Base-by-base conservation (phyloP, 108 stramenopile genomes). In the Nitzschia putrida region DNA sequence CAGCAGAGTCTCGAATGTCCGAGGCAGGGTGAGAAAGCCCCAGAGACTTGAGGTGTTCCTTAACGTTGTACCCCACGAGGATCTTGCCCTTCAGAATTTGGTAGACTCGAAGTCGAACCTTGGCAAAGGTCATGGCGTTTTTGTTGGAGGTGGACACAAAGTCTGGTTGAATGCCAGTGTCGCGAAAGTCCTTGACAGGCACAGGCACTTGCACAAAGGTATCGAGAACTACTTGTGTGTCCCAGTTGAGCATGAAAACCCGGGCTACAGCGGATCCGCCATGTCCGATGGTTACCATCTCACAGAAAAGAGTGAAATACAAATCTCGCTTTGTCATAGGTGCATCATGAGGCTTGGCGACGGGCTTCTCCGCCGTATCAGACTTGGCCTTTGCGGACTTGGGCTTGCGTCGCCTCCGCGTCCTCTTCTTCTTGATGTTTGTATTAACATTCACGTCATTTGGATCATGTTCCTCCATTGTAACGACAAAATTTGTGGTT, bases 61-160 rank as follows among this genome's bases (percentile, higher is more conserved):
- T 74, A 24, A 99, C 74, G 9, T 83, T 87, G 74, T 99, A 94
- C 4, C 98, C 98, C 13, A 99, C 85, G 3, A 98, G 49, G n/a
- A 97, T 81, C 65, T 93, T 97, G 13, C 83, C 95, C 22, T 75
- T 65, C 5, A 96, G 61, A 13, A 93, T 37, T 18, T 65, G 61
- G 5, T 80, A 76, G 12, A 97, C 95, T n/a, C 64, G 58, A 7
- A 61, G n/a, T 50, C 88, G 81, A 47, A 88, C 91, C 24, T 87
- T 68, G 9, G 76, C 72, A 58, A 93, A 89, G 16, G 60, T 83
- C 85, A 54, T 63, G 0, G 71, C 55, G 8, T 61, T 13, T 0
- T 39, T 14, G 25, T 65, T 47, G 41, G 47, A 29, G 12, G 43
- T 52, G 18, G 68, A 68, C 41, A 95, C 26, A 43, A 92, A 68